These are phyloP conservation scores for Fusarium palustre DNA, from an alignment of 2,329 filamentous ascomycete species.

Conservation along the genomic window DNA sequence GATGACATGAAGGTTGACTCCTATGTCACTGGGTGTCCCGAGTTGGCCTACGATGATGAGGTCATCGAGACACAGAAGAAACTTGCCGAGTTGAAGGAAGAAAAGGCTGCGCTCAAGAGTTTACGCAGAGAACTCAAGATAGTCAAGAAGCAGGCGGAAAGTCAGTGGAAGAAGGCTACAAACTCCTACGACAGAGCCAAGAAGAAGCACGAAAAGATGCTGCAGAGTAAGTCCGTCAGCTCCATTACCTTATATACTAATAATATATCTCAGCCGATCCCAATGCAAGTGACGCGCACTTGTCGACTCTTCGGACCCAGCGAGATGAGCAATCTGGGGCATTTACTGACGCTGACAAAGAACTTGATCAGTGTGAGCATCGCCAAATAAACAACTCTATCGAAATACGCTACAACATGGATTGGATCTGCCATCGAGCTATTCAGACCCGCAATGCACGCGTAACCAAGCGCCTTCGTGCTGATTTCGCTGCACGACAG, in stretches of 20 bases:
- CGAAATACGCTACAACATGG: rapidly evolving
- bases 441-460: constrained; percentile 4
- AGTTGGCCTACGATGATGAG: not conserved
- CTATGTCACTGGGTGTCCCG: constrained; percentile 2
- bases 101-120: not conserved
- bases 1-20: constrained; percentile 41
- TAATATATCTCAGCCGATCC: not conserved
- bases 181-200: too few species aligned
- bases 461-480: not conserved
- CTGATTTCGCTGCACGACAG: not conserved
- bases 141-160: not conserved
- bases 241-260: not conserved
- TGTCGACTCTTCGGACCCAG: not conserved
- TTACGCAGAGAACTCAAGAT: not conserved
- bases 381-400: not conserved
- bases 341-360: not conserved
- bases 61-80: not conserved
- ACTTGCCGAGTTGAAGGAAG: not conserved
- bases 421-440: constrained; percentile 9
- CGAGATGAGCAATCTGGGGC: not conserved
- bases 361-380: not conserved
- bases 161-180: not conserved
- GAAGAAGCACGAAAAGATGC: too few species aligned
- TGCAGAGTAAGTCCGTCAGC: not conserved
- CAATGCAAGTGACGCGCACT: not conserved